These are phyloP conservation scores for Botryosphaeria dothidea DNA, from an alignment of 2,329 filamentous ascomycete species.

Conservation along the genomic window DNA sequence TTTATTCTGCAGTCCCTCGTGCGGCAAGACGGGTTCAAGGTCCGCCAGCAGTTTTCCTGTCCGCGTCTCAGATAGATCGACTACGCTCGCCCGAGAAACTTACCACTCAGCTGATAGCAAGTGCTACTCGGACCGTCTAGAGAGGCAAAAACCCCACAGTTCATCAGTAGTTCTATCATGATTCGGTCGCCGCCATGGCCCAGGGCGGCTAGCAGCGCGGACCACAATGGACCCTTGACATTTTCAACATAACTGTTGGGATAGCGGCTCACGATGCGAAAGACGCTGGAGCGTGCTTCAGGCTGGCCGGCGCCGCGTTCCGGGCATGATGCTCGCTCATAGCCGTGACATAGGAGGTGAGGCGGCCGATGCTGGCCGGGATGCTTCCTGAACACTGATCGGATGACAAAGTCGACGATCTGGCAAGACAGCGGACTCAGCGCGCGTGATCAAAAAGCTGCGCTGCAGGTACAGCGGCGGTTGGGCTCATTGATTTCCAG, in stretches of 20 bases:
- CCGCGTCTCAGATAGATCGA: conserved; percentile 13
- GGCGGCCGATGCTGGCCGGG: conserved; percentile 55
- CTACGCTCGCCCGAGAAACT: conserved; percentile 4
- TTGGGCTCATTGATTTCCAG: conserved; percentile 10
- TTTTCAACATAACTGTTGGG: conserved; percentile 70
- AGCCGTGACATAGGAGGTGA: conserved; percentile 85
- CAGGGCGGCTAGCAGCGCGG: conserved; percentile 69
- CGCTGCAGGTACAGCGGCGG: conserved; percentile 25
- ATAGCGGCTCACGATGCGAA: conserved; percentile 64
- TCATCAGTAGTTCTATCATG: conserved; percentile 74
- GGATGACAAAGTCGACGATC: conserved; percentile 61
- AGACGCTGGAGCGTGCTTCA: conserved; percentile 54
- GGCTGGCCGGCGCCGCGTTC: conserved; percentile 32
- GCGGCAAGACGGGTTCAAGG: conserved; percentile 8
- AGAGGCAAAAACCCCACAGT: conserved; percentile 73
- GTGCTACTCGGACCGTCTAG: conserved; percentile 63
- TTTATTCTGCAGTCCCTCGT: conserved; percentile 5
- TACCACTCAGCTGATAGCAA: conserved; percentile 78
- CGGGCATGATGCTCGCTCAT: conserved; percentile 52
- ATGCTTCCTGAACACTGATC: conserved; percentile 69
- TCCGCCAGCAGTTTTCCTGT: conserved; percentile 16
- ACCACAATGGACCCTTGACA: conserved; percentile 74
- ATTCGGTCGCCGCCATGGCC: conserved; percentile 74
- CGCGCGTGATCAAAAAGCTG: conserved; percentile 14
- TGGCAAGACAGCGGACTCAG: conserved; percentile 34